A percentile compares a stretch with the other conserved stretches of the same genome.
These are phyloP conservation scores for Didymella arachidicola DNA, from an alignment of 2,329 filamentous ascomycete species.

Conservation along the genomic window DNA sequence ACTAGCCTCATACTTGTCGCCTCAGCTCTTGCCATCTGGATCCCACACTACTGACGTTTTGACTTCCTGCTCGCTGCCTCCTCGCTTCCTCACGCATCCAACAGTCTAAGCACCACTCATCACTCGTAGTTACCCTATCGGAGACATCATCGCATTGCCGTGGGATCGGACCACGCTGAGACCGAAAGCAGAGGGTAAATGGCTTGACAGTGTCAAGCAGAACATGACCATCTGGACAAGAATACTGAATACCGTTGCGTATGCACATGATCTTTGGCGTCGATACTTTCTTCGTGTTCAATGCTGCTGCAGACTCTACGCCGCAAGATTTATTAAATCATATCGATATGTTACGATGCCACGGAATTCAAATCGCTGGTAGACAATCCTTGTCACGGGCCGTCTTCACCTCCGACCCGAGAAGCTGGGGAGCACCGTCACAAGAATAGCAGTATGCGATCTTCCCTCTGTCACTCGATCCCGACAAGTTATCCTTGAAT, in stretches of 20 bases:
- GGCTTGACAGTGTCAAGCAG: conserved; percentile 11
- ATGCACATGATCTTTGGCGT: background rate
- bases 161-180: conserved; percentile 15
- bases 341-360: background rate
- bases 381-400: background rate
- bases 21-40: background rate
- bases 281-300: too few species aligned
- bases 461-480: background rate
- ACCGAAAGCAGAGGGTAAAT: conserved; percentile 22
- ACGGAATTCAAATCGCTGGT: too few species aligned
- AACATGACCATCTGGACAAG: conserved; percentile 15
- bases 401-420: background rate
- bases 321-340: background rate
- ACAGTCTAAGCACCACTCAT: conserved; percentile 26
- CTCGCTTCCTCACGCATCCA: conserved; percentile 6
- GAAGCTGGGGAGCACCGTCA: background rate
- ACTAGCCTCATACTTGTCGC: background rate
- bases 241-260: conserved; percentile 9
- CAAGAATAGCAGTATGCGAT: background rate
- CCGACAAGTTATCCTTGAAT: background rate
- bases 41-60: too few species aligned
- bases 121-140: conserved; percentile 5
- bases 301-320: too few species aligned
- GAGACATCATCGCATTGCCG: conserved; percentile 16
- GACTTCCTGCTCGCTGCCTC: too few species aligned